These are phyloP conservation scores for Trichoderma afroharzianum DNA, from an alignment of 2,329 filamentous ascomycete species.

Conservation along the genomic window DNA sequence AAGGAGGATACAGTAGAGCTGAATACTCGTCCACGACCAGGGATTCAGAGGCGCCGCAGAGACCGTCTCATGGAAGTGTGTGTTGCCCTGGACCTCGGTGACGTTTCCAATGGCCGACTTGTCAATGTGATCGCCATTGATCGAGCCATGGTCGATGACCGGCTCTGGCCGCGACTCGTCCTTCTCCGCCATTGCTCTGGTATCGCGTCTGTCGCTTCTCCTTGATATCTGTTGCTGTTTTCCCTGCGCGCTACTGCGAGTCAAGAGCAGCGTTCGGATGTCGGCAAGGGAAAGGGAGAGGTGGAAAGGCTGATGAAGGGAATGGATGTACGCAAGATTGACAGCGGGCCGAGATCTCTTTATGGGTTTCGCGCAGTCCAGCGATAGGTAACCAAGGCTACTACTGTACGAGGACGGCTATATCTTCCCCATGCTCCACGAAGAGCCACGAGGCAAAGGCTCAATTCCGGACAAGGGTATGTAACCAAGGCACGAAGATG, in stretches of 20 bases:
- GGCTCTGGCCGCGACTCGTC: constrained; percentile 10
- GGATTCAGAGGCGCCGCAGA: constrained; percentile 29
- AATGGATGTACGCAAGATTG: background rate
- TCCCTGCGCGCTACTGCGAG: background rate
- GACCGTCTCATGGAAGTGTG: constrained; percentile 28
- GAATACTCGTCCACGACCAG: constrained; percentile 33
- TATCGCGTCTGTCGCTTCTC: background rate
- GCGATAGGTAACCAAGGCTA: background rate
- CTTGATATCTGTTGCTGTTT: background rate
- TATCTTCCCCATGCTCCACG: background rate
- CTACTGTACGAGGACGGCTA: background rate
- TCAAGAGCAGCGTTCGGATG: background rate
- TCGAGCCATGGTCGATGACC: constrained; percentile 16
- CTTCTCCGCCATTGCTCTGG: constrained; percentile 11
- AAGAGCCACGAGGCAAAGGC: background rate
- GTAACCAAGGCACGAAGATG: constrained; percentile 1
- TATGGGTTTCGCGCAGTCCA: constrained; percentile 5
- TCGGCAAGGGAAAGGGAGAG: background rate
- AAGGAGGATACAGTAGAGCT: constrained; percentile 36
- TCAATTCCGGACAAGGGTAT: background rate
- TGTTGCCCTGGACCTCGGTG: constrained; percentile 29
- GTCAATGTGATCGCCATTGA: constrained; percentile 19
- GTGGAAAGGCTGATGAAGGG: background rate
- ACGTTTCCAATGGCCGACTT: constrained; percentile 24
- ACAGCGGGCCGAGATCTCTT: constrained; percentile 7